phyloP scores from a whole-genome alignment of 1,284 basidiomycete species.

The Dichomitus squalens region DNA sequence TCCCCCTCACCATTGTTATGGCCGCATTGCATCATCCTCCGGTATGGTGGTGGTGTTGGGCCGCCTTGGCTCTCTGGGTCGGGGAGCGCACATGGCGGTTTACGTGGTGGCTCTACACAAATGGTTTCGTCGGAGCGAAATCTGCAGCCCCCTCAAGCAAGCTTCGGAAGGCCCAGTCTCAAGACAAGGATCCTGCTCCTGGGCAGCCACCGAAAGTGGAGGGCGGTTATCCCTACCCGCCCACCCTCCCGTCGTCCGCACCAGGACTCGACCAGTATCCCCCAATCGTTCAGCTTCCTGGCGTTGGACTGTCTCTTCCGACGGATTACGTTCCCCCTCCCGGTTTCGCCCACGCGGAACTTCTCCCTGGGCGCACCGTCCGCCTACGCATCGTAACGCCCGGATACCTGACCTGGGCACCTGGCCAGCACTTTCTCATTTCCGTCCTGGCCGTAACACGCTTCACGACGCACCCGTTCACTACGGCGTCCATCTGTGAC shows the following conservation, averaged over 20 bases:
- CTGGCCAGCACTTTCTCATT: conserved; percentile 82
- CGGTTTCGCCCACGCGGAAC: conserved; percentile 77
- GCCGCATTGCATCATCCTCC: conserved; percentile 73
- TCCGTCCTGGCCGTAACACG: conserved; percentile 71
- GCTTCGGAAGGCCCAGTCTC: conserved; percentile 5
- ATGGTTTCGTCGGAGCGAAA: conserved; percentile 48
- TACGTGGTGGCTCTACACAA: conserved; percentile 64
- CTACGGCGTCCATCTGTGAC: conserved; percentile 72
- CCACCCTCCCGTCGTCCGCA: conserved; percentile 2
- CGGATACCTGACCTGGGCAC: conserved; percentile 66
- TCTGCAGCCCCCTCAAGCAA: conserved; percentile 10
- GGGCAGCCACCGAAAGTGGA: neutral
- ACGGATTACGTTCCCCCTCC: conserved; percentile 52
- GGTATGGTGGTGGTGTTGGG: conserved; percentile 71
- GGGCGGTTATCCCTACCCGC: neutral
- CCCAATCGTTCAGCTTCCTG: conserved; percentile 9
- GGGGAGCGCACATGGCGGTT: conserved; percentile 66
- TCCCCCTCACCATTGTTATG: conserved; percentile 62
- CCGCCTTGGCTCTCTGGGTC: conserved; percentile 65
- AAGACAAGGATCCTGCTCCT: conserved; percentile 5
- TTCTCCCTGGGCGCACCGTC: conserved; percentile 78
- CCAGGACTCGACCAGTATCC: conserved; percentile 18
- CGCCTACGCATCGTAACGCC: conserved; percentile 73
- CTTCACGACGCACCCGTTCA: conserved; percentile 82
- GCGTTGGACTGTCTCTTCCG: conserved; percentile 8